Base-by-base conservation (phyloP, 75 land plant genomes). In the Pinus taeda region DNA sequence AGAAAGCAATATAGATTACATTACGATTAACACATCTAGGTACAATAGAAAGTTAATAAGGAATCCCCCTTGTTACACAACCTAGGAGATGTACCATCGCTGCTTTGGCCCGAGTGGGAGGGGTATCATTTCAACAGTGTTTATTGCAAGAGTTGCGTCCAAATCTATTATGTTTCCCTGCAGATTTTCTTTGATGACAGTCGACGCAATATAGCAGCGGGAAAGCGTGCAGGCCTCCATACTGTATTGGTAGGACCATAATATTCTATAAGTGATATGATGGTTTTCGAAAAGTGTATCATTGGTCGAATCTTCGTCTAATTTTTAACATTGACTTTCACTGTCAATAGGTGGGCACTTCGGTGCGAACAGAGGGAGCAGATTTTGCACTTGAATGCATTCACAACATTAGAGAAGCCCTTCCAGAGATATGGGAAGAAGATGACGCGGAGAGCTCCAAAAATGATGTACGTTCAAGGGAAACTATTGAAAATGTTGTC, bases 121-220 rank as follows among this genome's bases (percentile, higher is more conserved):
- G 29, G 13, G 29, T 56, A 29, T 73, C 36, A 49, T 49, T 9
- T 49, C 55, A 49, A 9, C 55, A 49, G 0, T 11, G 12, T 49
- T 11, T 49, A 49, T 49, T 9, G 12, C 9, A 49, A 49, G 55
- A 49, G 12, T 9, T 2, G 55, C 55, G 12, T 49, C 55, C 20
- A 12, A 53, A 2, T 49, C 70, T 18, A 22, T 79, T 73, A 39
- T 55, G 37, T 15, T 69, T 15, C 55, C 60, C 57, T 82, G 45
- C 89, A 93, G 95, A 71, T 94, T 59, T 94, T 90, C 83, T 94
- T 94, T 73, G 97, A 94, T 29, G 97, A 94, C 79, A 92, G 95
- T 76, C 78, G 80, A 57, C 86, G 97, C 3, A 94, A 94, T 82
- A 89, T 94, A 17, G 84, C 87, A 56, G 77, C 90, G 15, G 97